Conservation (phyloP, 805 yeast species). For the Scheffersomyces spartinae region DNA sequence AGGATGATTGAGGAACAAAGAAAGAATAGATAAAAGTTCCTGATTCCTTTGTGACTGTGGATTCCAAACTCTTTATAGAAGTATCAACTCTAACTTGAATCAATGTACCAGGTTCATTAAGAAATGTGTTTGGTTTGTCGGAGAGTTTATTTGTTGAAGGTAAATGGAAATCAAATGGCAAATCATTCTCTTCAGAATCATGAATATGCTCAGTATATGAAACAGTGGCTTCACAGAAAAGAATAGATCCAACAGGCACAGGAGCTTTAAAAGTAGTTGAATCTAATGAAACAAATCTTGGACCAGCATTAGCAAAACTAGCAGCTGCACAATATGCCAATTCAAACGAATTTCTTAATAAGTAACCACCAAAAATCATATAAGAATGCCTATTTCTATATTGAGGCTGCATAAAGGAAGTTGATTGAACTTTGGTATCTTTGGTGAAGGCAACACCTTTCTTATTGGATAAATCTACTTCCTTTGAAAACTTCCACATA, state of each 20-base stretch:
- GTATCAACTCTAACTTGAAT: conserved; percentile 87
- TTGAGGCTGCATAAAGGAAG: conserved; percentile 92
- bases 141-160: conserved; percentile 48
- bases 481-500: conserved; percentile 44
- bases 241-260: conserved; percentile 89
- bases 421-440: conserved; percentile 59
- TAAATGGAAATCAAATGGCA: conserved; percentile 38
- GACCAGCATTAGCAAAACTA: conserved; percentile 73
- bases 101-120: conserved; percentile 72
- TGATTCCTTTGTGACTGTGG: conserved; percentile 51
- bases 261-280: conserved; percentile 89
- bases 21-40: conserved; percentile 86
- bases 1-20: conserved; percentile 59
- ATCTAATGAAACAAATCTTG: conserved; percentile 82
- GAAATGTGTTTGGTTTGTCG: conserved; percentile 42
- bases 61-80: conserved; percentile 56
- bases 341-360: conserved; percentile 86
- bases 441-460: conserved; percentile 51
- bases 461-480: conserved; percentile 27
- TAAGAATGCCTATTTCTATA: conserved; percentile 89
- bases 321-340: conserved; percentile 90
- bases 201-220: conserved; percentile 79
- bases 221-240: conserved; percentile 71
- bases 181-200: conserved; percentile 16
- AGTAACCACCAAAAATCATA: conserved; percentile 92